These are phyloP conservation scores for Aurantiochytrium sp. DNA, from an alignment of 108 stramenopile species.

Conservation along the genomic window DNA sequence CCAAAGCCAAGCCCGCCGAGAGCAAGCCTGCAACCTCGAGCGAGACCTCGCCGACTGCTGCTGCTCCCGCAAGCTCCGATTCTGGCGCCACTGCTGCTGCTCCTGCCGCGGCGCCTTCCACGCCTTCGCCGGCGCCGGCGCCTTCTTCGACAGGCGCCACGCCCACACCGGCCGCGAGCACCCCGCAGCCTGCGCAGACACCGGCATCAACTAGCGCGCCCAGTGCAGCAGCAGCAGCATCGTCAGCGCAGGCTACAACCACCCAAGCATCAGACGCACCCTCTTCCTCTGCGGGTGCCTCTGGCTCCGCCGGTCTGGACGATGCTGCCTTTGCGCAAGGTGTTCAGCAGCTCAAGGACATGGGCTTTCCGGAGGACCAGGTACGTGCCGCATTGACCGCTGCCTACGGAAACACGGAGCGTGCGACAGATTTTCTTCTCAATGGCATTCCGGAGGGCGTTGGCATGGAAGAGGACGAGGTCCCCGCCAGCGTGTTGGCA, in stretches of 20 bases:
- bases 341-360: slow-evolving; percentile 28
- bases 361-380: slow-evolving; percentile 54
- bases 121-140: slow-evolving; percentile 42
- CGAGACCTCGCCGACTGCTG: neutral
- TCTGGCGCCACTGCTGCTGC: slow-evolving; percentile 14
- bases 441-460: slow-evolving; percentile 81
- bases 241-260: slow-evolving; percentile 31
- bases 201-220: neutral
- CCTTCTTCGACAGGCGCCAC: slow-evolving; percentile 35
- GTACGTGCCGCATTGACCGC: slow-evolving; percentile 74
- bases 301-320: neutral
- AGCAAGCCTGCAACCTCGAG: neutral
- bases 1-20: slow-evolving; percentile 15
- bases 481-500: too few species aligned
- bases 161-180: neutral
- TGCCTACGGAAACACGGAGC: slow-evolving; percentile 80
- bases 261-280: slow-evolving; percentile 15
- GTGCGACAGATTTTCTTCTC: slow-evolving; percentile 92
- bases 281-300: neutral
- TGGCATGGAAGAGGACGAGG: neutral
- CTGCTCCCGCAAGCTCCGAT: neutral
- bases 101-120: slow-evolving; percentile 44
- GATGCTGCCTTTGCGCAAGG: neutral
- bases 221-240: slow-evolving; percentile 3
- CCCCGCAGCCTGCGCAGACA: neutral